Conservation (phyloP, 2,329 filamentous ascomycete genomes). For the Trichoderma semiorbis region DNA sequence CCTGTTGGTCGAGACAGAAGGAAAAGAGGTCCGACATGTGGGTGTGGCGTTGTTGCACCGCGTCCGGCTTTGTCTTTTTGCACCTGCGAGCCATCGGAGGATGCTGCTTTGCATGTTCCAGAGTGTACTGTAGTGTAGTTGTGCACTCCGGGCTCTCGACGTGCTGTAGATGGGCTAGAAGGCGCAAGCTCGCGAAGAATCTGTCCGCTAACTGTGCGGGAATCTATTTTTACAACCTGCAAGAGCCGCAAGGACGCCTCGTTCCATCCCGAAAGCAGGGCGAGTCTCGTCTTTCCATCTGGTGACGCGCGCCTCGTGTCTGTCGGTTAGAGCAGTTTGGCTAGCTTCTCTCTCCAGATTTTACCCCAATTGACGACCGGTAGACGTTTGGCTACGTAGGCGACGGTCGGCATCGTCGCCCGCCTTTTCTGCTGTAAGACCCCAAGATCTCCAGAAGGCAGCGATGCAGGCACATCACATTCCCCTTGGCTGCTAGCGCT, state of each 20-base stretch:
- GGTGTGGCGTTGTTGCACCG: not conserved
- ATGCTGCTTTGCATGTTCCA: not conserved
- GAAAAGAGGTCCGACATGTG: conserved; percentile 4
- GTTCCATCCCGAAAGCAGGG: not conserved
- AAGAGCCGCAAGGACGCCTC: not conserved
- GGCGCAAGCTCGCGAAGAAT: not conserved
- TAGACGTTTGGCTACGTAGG: not conserved
- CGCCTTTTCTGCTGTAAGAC: not conserved
- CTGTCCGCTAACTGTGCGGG: not conserved
- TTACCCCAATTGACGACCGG: not conserved
- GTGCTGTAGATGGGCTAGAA: not conserved
- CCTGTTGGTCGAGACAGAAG: not conserved
- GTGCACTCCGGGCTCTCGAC: not conserved
- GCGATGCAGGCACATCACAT: conserved; percentile 3
- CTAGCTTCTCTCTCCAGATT: not conserved
- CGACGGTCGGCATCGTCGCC: not conserved
- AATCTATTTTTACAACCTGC: not conserved
- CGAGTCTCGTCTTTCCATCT: not conserved
- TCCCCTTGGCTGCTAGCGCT: conserved; percentile 1
- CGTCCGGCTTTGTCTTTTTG: not conserved
- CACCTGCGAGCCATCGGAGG: conserved; percentile 12
- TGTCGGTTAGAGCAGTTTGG: conserved; percentile 5
- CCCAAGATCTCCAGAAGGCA: conserved; percentile 5
- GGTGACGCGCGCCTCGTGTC: conserved; percentile 1
- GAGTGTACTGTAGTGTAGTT: not conserved